Evolutionary conservation across 2,329 filamentous ascomycete genomes (phyloP), one percentile per base, ranked within the genome.

Genomic region (Pezicula radicicola): DNA sequence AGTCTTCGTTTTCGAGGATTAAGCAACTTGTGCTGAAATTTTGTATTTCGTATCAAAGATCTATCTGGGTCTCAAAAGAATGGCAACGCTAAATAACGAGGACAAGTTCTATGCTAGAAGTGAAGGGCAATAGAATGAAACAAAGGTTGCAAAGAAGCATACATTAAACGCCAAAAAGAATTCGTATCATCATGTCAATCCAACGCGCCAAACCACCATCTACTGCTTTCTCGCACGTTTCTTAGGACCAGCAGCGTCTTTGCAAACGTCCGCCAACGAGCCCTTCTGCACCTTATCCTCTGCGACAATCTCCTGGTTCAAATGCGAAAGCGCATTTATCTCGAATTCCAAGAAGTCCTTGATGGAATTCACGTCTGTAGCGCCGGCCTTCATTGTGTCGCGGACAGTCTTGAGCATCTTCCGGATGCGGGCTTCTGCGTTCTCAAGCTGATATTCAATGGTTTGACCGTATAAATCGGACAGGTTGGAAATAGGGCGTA

Each of bases 391-490:
- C 55, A 69, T 67, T 2, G 58, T 60, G 41, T 68, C 65, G 13
- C 66, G 59, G 12, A 70, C 57, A 27, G 58, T 62, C 57, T 66
- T 70, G 19, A 69, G 59, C 60, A 66, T 66, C 6, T 58, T 52
- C 28, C 67, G 61, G 37, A 70, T 65, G 13, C 68, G 65, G 30
- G 65, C 59, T 52, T 71, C 66, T 1, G 68, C 62, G 41, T 70
- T 66, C 52, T 72, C 69, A 25, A 72, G 60, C 47, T 68, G 63
- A 53, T 73, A 72, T 49, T 71, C 66, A 8, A 68, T 62, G 36
- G 64, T 68, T 56, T 72, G 69, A 15, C 60, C 62, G 55, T 72
- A 72, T 6, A 72, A 58, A 53, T 70, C 68, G 7, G 65, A 65
- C 6, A 69, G 60, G 39, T 72, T 60, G 10, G 65, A 70, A 30